Evolutionary conservation across 306 rosid genomes (phyloP).

Genomic region (Albizia julibrissin): DNA sequence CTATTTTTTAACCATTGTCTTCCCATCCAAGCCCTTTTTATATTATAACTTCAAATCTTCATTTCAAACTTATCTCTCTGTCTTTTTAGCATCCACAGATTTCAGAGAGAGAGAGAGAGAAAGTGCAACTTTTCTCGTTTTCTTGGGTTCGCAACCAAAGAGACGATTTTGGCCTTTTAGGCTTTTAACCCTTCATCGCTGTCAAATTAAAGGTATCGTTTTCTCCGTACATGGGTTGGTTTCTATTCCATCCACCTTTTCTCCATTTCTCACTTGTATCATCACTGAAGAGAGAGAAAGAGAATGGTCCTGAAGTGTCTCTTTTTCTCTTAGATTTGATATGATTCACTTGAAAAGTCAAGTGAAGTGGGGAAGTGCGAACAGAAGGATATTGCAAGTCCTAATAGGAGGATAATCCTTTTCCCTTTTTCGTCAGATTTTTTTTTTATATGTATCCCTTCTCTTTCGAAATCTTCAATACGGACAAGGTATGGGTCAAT

Average conservation of each 20-base stretch:
- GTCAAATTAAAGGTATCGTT: slow-evolving; percentile 58
- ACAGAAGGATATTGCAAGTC: slow-evolving; percentile 22
- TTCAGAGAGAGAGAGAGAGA: slow-evolving; percentile 32
- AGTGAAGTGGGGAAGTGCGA: slow-evolving; percentile 30
- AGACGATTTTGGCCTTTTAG: slow-evolving; percentile 38
- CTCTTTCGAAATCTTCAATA: slow-evolving; percentile 16
- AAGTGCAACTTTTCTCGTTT: slow-evolving; percentile 1
- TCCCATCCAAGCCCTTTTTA: not conserved
- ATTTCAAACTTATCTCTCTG: slow-evolving; percentile 23
- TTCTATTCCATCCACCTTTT: slow-evolving; percentile 29
- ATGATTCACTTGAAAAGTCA: slow-evolving; percentile 40
- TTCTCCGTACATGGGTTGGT: slow-evolving; percentile 52
- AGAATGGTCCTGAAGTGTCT: not conserved
- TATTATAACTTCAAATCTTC: not conserved
- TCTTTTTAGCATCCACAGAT: slow-evolving; percentile 64
- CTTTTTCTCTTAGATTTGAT: slow-evolving; percentile 39
- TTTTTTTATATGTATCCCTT: not conserved
- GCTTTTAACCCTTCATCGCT: slow-evolving; percentile 37
- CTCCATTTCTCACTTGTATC: not conserved
- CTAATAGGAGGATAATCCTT: not conserved
- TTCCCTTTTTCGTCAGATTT: not conserved
- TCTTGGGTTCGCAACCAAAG: slow-evolving; percentile 36
- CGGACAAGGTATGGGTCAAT: slow-evolving; percentile 45
- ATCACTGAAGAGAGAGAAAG: slow-evolving; percentile 3
- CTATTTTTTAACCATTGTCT: slow-evolving; percentile 11